A percentile compares a stretch with the other conserved stretches of the same genome.
phyloP scores from a whole-genome alignment of 2,329 filamentous ascomycete species.

The Trichoderma citrinoviride region DNA sequence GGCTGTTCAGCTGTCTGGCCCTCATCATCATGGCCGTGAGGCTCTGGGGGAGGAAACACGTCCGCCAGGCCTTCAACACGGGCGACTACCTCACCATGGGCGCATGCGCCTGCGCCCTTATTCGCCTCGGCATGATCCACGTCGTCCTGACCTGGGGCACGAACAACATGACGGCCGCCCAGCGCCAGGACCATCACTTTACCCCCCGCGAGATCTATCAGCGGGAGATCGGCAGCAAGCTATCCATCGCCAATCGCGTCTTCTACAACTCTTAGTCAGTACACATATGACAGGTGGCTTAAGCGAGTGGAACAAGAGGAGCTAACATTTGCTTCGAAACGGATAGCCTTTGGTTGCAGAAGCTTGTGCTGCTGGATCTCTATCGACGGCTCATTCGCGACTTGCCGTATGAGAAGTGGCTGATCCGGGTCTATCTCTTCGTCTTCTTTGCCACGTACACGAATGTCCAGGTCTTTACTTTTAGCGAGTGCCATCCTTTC shows the following conservation, averaged over 20 bases:
- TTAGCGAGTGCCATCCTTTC: constrained; percentile 45
- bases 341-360: constrained; percentile 32
- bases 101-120: constrained; percentile 35
- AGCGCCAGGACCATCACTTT: constrained; percentile 29
- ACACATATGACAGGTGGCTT: background rate
- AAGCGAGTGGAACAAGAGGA: background rate
- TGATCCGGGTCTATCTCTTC: constrained; percentile 30
- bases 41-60: constrained; percentile 26
- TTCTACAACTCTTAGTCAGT: constrained; percentile 38
- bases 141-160: constrained; percentile 39
- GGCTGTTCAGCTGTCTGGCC: constrained; percentile 29
- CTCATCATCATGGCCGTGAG: constrained; percentile 27
- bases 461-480: constrained; percentile 34
- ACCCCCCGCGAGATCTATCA: constrained; percentile 34
- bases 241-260: constrained; percentile 34
- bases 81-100: constrained; percentile 38
- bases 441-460: constrained; percentile 34
- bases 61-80: constrained; percentile 25
- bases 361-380: constrained; percentile 31
- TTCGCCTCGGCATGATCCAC: constrained; percentile 32
- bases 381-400: constrained; percentile 29
- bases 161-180: constrained; percentile 32
- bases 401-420: constrained; percentile 27
- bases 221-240: constrained; percentile 36
- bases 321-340: background rate